Conservation (phyloP, 306 rosid genomes). For the Glycine soja region DNA sequence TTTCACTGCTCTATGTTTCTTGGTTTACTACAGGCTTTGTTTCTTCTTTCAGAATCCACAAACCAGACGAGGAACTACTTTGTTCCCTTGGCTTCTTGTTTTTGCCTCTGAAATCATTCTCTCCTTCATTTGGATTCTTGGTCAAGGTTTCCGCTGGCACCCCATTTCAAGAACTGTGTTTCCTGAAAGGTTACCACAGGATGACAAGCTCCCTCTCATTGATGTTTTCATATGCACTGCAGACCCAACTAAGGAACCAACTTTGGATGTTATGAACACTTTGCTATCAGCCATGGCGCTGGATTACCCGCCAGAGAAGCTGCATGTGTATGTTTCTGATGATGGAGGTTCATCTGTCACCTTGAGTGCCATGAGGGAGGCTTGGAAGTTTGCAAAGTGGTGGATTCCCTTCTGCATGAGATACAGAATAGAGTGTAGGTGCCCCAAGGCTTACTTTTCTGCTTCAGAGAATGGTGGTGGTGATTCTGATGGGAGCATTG, state of each 20-base stretch:
- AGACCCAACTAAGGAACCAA: conserved; percentile 75
- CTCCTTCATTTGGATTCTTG: conserved; percentile 68
- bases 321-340: conserved; percentile 76
- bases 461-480: conserved; percentile 30
- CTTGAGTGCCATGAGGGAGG: conserved; percentile 56
- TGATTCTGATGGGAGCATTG: conserved; percentile 39
- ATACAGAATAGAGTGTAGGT: conserved; percentile 53
- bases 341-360: conserved; percentile 71
- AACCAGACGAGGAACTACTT: conserved; percentile 22
- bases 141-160: conserved; percentile 64
- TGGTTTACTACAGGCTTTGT: conserved; percentile 61
- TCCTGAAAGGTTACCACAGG: conserved; percentile 64
- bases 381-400: conserved; percentile 61
- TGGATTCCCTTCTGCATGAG: conserved; percentile 77
- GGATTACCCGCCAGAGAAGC: conserved; percentile 74
- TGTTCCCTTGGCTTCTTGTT: conserved; percentile 61
- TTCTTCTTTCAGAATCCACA: conserved; percentile 51
- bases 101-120: conserved; percentile 68
- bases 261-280: conserved; percentile 73
- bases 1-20: conserved; percentile 56
- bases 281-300: conserved; percentile 78
- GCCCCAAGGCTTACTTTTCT: conserved; percentile 73
- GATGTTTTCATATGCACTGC: conserved; percentile 80
- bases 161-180: conserved; percentile 62
- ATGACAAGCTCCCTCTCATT: conserved; percentile 62